Percentiles rank a stretch among this genome's conserved stretches.
phyloP scores from a whole-genome alignment of 805 yeast species.

The Millerago galiae region DNA sequence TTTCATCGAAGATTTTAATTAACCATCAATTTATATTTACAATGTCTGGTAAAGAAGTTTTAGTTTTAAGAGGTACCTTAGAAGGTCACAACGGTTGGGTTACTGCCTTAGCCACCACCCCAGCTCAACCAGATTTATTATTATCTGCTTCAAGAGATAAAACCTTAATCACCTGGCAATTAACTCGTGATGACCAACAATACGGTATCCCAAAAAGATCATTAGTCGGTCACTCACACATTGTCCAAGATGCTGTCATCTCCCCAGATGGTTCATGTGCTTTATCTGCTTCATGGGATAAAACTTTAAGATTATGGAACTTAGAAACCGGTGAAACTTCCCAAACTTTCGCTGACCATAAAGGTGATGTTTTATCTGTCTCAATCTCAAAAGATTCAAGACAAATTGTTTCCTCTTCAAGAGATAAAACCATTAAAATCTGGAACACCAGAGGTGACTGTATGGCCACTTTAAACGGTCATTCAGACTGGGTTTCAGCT shows the following conservation, averaged over 20 bases:
- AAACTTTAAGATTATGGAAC: constrained; percentile 98
- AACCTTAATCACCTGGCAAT: constrained; percentile 96
- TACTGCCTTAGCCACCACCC: constrained; percentile 96
- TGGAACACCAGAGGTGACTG: constrained; percentile 99
- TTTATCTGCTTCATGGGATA: constrained; percentile 99
- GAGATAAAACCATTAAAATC: constrained; percentile 98
- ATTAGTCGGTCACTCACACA: constrained; percentile 98
- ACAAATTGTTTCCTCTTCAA: constrained; percentile 97
- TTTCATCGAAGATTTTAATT: not conserved
- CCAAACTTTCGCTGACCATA: constrained; percentile 97
- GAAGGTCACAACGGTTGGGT: constrained; percentile 98
- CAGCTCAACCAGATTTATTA: constrained; percentile 95
- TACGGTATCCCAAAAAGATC: constrained; percentile 98
- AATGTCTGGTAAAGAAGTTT: constrained; percentile 89
- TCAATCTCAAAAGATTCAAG: constrained; percentile 94
- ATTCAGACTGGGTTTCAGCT: constrained; percentile 98
- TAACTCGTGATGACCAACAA: constrained; percentile 91
- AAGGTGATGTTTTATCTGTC: constrained; percentile 94
- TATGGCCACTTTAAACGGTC: constrained; percentile 89
- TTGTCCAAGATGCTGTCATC: constrained; percentile 95
- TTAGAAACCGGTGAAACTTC: constrained; percentile 88
- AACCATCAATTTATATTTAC: constrained; percentile 12
- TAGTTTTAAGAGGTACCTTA: constrained; percentile 99
- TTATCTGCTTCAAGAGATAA: constrained; percentile 99
- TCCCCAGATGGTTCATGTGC: constrained; percentile 98